Base-by-base conservation (phyloP, 2,329 filamentous ascomycete genomes). In the Thermothelomyces thermophilus region DNA sequence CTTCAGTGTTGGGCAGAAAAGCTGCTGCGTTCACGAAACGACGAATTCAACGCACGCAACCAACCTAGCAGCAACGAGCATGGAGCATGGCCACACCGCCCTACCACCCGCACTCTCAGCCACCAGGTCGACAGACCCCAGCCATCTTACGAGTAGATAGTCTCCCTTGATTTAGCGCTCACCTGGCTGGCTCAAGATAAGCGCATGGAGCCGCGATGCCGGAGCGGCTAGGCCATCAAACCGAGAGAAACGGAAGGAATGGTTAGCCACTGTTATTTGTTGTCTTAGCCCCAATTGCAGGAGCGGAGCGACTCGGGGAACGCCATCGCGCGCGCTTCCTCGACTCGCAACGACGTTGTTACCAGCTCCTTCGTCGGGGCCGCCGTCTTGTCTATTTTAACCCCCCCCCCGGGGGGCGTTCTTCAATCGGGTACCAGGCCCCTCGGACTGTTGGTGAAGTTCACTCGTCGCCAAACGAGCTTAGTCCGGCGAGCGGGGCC, bases 401-500 rank as follows among this genome's bases (percentile, higher is more conserved):
- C 28, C 24, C 11, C 37, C 20, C 10, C 35, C 19, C n/a, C n/a
- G n/a, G n/a, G n/a, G n/a, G 39, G 16, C n/a, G 43, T 46, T 16
- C 34, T 46, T 16, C 34, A 22, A 24, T 33, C 20, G 13, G 37
- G 37, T n/a, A 13, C 11, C 3, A 24, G 37, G 37, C 10, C 20
- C 13, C 19, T 24, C 24, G 20, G 37, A 8, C 37, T 26, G 37
- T 40, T 40, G n/a, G n/a, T n/a, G n/a, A n/a, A n/a, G n/a, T 20
- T 43, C 46, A 26, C 43, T 14, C 44, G 48, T 45, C 46, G 39
- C 49, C 49, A 52, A 48, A 52, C 50, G 7, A 45, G 37, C 42
- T 39, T 33, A 35, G 41, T 19, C 26, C 19, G 17, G 17, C 31
- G 40, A 36, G 36, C 36, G 22, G 48, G 48, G 33, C 37, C n/a